Conservation (phyloP, 352 stramenopile genomes). For the Peronospora farinosa region DNA sequence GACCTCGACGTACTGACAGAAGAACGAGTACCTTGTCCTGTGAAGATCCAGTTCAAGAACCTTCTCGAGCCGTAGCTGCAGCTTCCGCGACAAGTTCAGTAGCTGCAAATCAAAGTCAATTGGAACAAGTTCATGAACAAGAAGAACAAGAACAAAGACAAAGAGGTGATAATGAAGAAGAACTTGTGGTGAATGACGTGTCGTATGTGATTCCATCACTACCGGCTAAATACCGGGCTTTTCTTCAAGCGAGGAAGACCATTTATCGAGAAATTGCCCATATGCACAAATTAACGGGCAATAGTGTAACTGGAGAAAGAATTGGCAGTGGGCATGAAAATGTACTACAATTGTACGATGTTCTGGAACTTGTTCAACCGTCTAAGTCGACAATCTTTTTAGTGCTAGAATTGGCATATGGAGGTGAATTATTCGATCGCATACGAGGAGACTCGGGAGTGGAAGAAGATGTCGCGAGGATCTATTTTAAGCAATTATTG, state of each 20-base stretch:
- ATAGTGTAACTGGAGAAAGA: slow-evolving; percentile 65
- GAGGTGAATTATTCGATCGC: slow-evolving; percentile 90
- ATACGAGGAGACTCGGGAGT: slow-evolving; percentile 84
- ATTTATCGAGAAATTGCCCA: slow-evolving; percentile 94
- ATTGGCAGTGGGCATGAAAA: slow-evolving; percentile 88
- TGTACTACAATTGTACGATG: slow-evolving; percentile 93
- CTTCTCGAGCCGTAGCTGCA: slow-evolving; percentile 6
- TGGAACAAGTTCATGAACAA: slow-evolving; percentile 10
- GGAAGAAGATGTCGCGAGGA: slow-evolving; percentile 70
- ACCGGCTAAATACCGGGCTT: slow-evolving; percentile 91
- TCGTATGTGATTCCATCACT: slow-evolving; percentile 72
- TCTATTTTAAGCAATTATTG: slow-evolving; percentile 88
- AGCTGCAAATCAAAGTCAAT: background rate
- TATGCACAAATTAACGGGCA: slow-evolving; percentile 89
- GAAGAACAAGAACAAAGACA: background rate
- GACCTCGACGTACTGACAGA: slow-evolving; percentile 4
- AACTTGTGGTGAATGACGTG: slow-evolving; percentile 23
- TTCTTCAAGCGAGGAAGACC: slow-evolving; percentile 86
- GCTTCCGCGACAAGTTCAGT: background rate
- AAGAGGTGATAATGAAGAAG: background rate
- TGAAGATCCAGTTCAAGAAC: slow-evolving; percentile 41
- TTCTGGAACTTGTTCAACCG: slow-evolving; percentile 93
- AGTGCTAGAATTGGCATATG: slow-evolving; percentile 87
- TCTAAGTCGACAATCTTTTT: slow-evolving; percentile 92
- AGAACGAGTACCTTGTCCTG: slow-evolving; percentile 13